Conservation (phyloP, 2,329 filamentous ascomycete genomes). For the Periconia macrospinosa region DNA sequence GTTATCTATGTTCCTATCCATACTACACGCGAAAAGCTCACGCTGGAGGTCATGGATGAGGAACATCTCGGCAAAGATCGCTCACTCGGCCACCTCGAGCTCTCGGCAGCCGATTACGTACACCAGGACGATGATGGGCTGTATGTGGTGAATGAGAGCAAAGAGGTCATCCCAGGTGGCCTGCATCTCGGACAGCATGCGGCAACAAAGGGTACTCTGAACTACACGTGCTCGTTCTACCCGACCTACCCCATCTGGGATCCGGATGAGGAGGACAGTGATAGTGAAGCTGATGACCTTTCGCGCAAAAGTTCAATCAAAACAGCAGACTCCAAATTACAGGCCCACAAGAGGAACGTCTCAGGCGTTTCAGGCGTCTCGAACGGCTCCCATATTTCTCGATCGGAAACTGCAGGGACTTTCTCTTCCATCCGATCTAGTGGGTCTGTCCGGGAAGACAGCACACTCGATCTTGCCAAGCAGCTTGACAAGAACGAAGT, state of each 20-base stretch:
- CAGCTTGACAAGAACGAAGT: constrained; percentile 52
- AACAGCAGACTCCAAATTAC: constrained; percentile 16
- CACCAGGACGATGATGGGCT: constrained; percentile 76
- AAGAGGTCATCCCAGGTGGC: constrained; percentile 66
- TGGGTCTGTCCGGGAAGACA: constrained; percentile 17
- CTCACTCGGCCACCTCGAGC: constrained; percentile 77
- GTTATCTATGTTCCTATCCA: constrained; percentile 93
- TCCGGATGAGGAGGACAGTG: constrained; percentile 75
- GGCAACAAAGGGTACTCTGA: constrained; percentile 74
- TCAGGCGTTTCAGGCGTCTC: constrained; percentile 24
- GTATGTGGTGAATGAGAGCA: constrained; percentile 77
- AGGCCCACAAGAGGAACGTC: constrained; percentile 19
- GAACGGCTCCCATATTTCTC: not conserved
- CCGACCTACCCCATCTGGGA: constrained; percentile 86
- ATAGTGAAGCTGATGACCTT: constrained; percentile 19
- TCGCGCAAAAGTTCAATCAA: constrained; percentile 25
- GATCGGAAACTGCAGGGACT: constrained; percentile 43
- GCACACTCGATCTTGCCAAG: constrained; percentile 47
- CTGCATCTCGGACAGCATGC: constrained; percentile 75
- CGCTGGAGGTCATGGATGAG: constrained; percentile 94
- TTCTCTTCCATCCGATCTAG: constrained; percentile 44
- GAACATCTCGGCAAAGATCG: constrained; percentile 92
- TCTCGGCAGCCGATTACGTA: constrained; percentile 78
- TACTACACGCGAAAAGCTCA: constrained; percentile 77
- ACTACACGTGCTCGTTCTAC: constrained; percentile 86